Conservation (phyloP, 331 rosid species). For the Malus hybrid region DNA sequence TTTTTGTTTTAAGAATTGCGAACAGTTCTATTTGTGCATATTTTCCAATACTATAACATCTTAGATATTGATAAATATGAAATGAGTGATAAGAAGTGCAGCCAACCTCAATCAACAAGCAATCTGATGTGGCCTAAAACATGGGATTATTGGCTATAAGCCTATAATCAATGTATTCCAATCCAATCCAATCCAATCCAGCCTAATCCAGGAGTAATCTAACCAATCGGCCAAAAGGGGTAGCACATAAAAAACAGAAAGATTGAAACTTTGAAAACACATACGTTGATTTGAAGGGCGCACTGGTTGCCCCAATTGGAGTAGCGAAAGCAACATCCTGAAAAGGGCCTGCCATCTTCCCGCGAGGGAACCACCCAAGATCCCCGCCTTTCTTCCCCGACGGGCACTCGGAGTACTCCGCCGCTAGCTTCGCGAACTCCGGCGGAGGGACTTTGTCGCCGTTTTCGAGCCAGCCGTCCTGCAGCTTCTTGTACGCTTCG, state of each 20-base stretch:
- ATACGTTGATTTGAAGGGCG: conserved; percentile 87
- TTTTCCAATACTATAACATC: no score
- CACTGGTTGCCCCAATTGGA: conserved; percentile 64
- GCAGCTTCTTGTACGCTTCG: conserved; percentile 89
- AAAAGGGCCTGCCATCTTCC: conserved; percentile 95
- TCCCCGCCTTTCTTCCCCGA: conserved; percentile 95
- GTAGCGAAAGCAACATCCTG: conserved; percentile 87
- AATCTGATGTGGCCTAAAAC: not conserved
- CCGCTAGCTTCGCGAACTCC: conserved; percentile 63
- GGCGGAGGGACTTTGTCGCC: conserved; percentile 92
- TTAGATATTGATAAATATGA: not conserved
- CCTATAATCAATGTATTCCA: not conserved
- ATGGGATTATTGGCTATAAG: not conserved
- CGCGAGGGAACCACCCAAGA: conserved; percentile 93
- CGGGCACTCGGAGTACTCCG: conserved; percentile 71
- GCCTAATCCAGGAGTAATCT: not conserved
- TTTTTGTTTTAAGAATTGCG: not conserved
- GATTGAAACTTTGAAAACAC: not conserved
- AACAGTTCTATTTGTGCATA: no score
- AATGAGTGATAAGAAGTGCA: not conserved
- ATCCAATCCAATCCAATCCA: not conserved
- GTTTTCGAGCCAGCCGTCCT: conserved; percentile 83
- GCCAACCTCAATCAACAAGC: not conserved
- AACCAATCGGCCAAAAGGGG: not conserved
- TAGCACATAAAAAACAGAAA: not conserved